These are phyloP conservation scores for Quercus robur DNA, from an alignment of 306 rosid genomes.

Conservation along the genomic window DNA sequence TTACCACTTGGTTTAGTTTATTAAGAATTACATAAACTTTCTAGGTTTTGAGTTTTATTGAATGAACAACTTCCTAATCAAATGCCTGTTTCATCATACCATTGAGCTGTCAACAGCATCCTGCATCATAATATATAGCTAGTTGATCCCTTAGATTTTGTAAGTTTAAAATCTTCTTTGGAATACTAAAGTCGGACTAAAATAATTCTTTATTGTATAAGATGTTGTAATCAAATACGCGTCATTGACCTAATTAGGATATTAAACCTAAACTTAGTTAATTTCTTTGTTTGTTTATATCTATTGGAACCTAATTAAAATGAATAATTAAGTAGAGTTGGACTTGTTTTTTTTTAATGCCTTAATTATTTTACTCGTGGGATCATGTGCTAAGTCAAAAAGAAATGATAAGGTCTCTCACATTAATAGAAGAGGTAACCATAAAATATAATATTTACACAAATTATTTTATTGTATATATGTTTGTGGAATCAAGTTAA, in stretches of 20 bases:
- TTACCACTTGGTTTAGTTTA: slow-evolving; percentile 8
- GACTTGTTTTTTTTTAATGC: background rate
- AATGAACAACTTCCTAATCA: no score
- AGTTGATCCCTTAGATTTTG: slow-evolving; percentile 15
- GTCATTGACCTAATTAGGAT: background rate
- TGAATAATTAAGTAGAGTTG: background rate
- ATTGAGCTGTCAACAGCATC: slow-evolving; percentile 23
- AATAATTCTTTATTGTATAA: background rate
- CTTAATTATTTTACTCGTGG: background rate
- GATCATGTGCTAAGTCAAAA: background rate
- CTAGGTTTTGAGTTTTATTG: no score
- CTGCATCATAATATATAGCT: background rate
- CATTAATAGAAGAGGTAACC: background rate
- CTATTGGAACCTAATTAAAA: background rate
- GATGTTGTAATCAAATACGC: background rate
- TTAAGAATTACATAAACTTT: background rate
- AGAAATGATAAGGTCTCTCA: background rate
- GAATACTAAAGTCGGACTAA: background rate
- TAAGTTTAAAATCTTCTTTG: background rate
- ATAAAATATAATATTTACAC: background rate
- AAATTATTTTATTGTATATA: background rate
- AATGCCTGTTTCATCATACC: background rate
- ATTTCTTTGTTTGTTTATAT: background rate
- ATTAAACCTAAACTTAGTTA: background rate
- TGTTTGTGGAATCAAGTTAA: background rate